phyloP scores from a whole-genome alignment of 345 rosid genomes.

The Cardiospermum halicacabum region DNA sequence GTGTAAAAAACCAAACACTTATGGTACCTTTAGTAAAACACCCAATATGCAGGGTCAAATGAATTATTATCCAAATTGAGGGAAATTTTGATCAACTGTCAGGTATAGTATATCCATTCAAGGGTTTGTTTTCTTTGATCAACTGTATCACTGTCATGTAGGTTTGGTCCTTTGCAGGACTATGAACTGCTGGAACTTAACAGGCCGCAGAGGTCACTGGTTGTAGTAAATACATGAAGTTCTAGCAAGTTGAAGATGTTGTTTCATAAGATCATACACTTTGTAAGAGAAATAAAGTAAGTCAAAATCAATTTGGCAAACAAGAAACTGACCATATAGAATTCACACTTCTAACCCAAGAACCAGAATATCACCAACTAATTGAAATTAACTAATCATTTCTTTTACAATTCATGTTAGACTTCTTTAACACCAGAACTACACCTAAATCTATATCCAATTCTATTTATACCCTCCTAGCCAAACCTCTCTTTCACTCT shows the following conservation, averaged over 20 bases:
- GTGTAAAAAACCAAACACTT: too few species aligned
- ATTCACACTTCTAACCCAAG: constrained; percentile 32
- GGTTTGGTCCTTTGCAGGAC: not conserved
- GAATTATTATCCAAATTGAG: too few species aligned
- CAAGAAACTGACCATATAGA: constrained; percentile 14
- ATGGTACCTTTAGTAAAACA: too few species aligned
- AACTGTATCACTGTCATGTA: not conserved
- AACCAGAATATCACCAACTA: constrained; percentile 40
- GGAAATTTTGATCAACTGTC: not conserved
- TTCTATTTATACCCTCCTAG: constrained; percentile 37
- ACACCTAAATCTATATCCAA: constrained; percentile 40
- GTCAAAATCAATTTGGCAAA: not conserved
- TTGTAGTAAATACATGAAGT: not conserved
- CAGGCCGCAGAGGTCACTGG: not conserved
- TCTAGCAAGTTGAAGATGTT: not conserved
- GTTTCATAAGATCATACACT: not conserved
- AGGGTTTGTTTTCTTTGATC: not conserved
- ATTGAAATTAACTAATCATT: constrained; percentile 20
- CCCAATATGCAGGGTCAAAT: too few species aligned
- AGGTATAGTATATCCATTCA: too few species aligned
- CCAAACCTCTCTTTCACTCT: constrained; percentile 2
- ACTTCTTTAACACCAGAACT: constrained; percentile 50
- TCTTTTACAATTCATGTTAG: constrained; percentile 37
- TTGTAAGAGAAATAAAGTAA: not conserved
- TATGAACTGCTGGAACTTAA: not conserved